These are phyloP conservation scores for Stemphylium vesicarium DNA, from an alignment of 2,329 filamentous ascomycete genomes.

Conservation along the genomic window DNA sequence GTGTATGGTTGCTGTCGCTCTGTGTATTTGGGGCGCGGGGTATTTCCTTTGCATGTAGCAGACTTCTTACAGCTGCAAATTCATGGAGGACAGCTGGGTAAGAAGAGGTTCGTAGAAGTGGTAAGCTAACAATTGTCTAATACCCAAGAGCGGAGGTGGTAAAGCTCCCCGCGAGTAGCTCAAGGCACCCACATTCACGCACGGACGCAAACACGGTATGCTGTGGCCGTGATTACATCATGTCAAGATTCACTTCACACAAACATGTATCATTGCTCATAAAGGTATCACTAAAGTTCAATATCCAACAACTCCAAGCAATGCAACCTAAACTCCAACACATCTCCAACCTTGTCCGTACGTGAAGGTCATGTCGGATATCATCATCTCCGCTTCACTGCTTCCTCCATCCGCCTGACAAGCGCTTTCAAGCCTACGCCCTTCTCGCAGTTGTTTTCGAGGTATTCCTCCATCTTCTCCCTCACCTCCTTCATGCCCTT, in stretches of 20 bases:
- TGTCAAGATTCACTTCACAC: background rate
- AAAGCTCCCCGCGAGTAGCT: constrained; percentile 31
- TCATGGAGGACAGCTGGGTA: background rate
- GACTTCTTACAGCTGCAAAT: background rate
- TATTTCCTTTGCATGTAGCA: background rate
- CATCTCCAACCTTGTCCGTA: background rate
- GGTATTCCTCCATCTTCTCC: constrained; percentile 82
- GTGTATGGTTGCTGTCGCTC: constrained; percentile 12
- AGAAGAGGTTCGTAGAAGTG: background rate
- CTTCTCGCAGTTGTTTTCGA: constrained; percentile 81
- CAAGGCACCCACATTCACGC: constrained; percentile 32
- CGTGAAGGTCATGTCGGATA: background rate
- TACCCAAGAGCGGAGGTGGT: constrained; percentile 15
- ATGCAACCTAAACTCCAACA: constrained; percentile 11
- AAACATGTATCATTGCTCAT: background rate
- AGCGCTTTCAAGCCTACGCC: constrained; percentile 66
- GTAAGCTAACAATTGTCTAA: constrained; percentile 14
- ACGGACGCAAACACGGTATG: constrained; percentile 19
- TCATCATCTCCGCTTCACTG: constrained; percentile 60
- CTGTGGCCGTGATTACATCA: constrained; percentile 17
- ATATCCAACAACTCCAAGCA: constrained; percentile 21
- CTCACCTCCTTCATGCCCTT: constrained; percentile 72
- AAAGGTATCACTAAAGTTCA: constrained; percentile 2
- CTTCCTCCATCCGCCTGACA: constrained; percentile 69
- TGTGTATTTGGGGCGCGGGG: background rate